A percentile compares a stretch with the other conserved stretches of the same genome.
Evolutionary conservation across 2,329 filamentous ascomycete genomes (phyloP).

Genomic region (Onygena corvina): DNA sequence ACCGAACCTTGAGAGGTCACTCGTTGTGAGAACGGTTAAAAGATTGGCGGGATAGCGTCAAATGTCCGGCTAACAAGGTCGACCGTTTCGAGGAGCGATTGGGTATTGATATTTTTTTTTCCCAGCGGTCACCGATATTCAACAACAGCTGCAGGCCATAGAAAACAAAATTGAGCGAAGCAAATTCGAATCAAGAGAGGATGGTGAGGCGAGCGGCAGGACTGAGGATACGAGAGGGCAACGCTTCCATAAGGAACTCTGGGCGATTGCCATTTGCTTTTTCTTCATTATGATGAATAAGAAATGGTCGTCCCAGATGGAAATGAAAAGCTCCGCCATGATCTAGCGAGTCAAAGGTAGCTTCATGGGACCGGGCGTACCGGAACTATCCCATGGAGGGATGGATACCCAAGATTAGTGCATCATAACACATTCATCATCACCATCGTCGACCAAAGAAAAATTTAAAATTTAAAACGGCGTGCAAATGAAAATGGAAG

Average conservation of each 20-base stretch:
- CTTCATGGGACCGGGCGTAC: constrained; percentile 7
- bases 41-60: not conserved
- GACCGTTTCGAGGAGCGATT: constrained; percentile 3
- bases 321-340: constrained; percentile 1
- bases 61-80: not conserved
- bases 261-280: constrained; percentile 7
- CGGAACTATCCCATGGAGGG: constrained; percentile 9
- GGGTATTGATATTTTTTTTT: not conserved
- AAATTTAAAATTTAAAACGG: constrained; percentile 4
- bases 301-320: constrained; percentile 3
- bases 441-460: constrained; percentile 7
- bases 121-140: not conserved
- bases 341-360: constrained; percentile 7
- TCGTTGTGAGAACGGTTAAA: not conserved
- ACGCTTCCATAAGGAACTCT: constrained; percentile 5
- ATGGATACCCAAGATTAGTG: constrained; percentile 6
- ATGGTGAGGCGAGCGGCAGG: not conserved
- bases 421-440: constrained; percentile 1
- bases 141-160: constrained; percentile 5
- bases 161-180: constrained; percentile 6
- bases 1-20: not conserved
- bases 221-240: constrained; percentile 6
- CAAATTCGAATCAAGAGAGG: constrained; percentile 1
- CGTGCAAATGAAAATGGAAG: constrained; percentile 3
- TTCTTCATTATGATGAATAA: constrained; percentile 7